Percentiles rank a stretch among this genome's conserved stretches.
Conservation (phyloP, 2,329 filamentous ascomycete genomes). For the Trichoderma breve region DNA sequence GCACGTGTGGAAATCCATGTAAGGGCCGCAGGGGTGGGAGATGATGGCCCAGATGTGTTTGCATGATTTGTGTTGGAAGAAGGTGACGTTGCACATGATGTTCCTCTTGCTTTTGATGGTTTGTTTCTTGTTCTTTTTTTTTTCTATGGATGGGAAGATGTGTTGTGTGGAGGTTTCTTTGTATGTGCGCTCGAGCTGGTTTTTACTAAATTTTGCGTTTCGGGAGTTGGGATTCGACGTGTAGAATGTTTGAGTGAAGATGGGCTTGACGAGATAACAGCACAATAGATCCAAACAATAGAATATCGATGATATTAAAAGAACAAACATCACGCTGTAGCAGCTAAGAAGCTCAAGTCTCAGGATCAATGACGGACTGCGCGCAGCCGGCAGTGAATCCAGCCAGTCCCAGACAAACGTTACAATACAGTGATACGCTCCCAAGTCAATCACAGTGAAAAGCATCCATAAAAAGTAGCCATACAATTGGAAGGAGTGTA, state of each 20-base stretch:
- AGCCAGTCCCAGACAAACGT: neutral
- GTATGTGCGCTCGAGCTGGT: neutral
- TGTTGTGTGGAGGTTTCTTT: neutral
- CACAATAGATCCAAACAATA: neutral
- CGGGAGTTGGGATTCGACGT: neutral
- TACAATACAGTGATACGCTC: neutral
- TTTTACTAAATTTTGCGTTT: neutral
- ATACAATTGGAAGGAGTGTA: too few relatives aligned
- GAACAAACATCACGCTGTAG: neutral
- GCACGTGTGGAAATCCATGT: conserved; percentile 52
- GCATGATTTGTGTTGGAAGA: conserved; percentile 50
- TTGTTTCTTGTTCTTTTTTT: neutral
- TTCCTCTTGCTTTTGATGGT: neutral
- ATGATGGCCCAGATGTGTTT: conserved; percentile 53
- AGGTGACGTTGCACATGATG: conserved; percentile 46
- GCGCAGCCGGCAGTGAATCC: conserved; percentile 5
- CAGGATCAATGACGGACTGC: neutral
- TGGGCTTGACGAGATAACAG: neutral
- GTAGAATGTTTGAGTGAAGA: neutral
- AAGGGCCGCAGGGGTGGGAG: conserved; percentile 45
- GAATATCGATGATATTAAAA: neutral
- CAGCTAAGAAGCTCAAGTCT: neutral
- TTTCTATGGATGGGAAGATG: neutral
- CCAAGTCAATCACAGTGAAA: neutral
- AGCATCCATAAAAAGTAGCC: neutral